Base-by-base conservation (phyloP, 768 basidiomycete species). In the Hirschioporus abietinus region DNA sequence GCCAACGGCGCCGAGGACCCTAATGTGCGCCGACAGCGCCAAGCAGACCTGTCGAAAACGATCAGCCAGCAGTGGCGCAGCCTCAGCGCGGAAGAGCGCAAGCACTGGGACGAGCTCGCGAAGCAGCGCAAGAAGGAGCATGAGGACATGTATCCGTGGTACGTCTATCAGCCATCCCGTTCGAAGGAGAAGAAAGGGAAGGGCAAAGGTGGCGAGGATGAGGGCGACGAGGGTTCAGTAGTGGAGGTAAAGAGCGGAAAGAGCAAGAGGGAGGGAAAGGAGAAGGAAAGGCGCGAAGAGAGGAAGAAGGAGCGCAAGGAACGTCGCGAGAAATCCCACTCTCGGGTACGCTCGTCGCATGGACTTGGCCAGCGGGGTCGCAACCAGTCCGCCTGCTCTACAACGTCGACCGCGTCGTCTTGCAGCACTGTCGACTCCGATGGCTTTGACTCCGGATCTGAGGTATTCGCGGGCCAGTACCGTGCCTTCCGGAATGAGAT, bases 91-190 rank as follows among this genome's bases (percentile, higher is more conserved):
- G 88, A 88, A 72, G 90, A 92, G 76, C 80, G 88, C 64, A 77
- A 85, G 72, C 83, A 86, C 71, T 92, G 91, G 91, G 90, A 92
- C 78, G 82, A 86, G 65, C 76, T 88, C 70, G 91, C 91, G 17
- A 89, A 88, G 81, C 87, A 88, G 76, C 88, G 87, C 80, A 90
- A 91, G 82, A 86, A 84, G 79, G 89, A 92, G 79, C 89, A 91
- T 76, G 88, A 88, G 78, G 78, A 81, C 73, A 79, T 86, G 80
- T 88, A 91, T 70, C 90, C 91, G 71, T 82, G 87, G 75, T 92
- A 92, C 76, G 89, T 91, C 30, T 92, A 91, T 73, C 87, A 90
- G 9, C 90, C 90, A 0, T 89, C 90, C 76, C 81, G 89, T 64
- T 76, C 71, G 20, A 78, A 78, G 68, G 35, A 80, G 73, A 84